Evolutionary conservation across 192 early-diverging fungal species (phyloP), one percentile per base, ranked within the genome.

Genomic region (Podila verticillata): DNA sequence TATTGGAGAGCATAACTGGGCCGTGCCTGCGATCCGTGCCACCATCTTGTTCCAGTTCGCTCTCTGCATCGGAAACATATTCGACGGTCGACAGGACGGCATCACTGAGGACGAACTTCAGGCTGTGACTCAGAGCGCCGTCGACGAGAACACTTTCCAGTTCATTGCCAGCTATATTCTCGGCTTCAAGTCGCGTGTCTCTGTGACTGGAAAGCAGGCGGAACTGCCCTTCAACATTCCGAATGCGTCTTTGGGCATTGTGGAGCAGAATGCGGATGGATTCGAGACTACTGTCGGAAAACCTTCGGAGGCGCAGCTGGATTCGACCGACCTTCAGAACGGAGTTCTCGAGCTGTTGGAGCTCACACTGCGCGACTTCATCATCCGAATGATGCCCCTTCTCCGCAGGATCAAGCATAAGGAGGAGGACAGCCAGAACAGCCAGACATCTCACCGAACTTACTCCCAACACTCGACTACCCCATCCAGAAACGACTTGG

Each of bases 81-180:
- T 83, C 62, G 78, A 85, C 49, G 82, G 84, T 54, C 74, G 81
- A 24, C 70, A 48, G 20, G 32, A 70, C 26, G 65, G 63, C 29
- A n/a, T 83, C 24, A 68, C 81, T 22, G 70, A 84, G 49, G 80
- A 81, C 4, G 75, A 81, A 17, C 69, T 90, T 15, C 82, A 86
- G 51, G 63, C 63, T 48, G 83, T 90, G 24, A 84, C 87, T 12
- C 84, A 93, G 70, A 83, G 78, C 13, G 89, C 89, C 0, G 83
- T 90, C 19, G 73, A 75, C 29, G 77, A 83, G 58, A 80, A 87
- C 58, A 88, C 87, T 1, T 92, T 92, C 35, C 87, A 86, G 36
- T 92, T 92, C 74, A 88, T 90, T 24, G 87, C 84, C 28, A 84
- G 89, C 70, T 91, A 92, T 68, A 73, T 92, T 12, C 83, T 94